Evolutionary conservation across 768 basidiomycete genomes (phyloP), one percentile per base, ranked within the genome.

Genomic region (Cantharellus cinnabarinus): DNA sequence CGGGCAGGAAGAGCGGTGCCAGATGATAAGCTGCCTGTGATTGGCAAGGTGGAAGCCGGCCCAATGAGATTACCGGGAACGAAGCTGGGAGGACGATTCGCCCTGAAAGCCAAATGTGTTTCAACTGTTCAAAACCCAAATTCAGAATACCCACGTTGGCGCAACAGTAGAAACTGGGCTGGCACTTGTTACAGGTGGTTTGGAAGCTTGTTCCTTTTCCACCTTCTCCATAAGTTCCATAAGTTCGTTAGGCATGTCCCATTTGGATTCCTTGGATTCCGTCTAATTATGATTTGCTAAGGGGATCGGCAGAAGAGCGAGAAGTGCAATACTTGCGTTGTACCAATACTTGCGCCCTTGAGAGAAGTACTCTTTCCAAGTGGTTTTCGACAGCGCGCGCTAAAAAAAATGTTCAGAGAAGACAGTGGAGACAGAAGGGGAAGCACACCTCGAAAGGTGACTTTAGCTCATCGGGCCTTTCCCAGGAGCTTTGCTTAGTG

Each of bases 381-480:
- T 79, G 7, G 93, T 95, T 69, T 89, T 76, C 40, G 78, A 81
- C 55, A 97, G 72, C n/a, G 90, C 90, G 66, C 82, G 80, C 86
- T 93, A 59, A 60, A 62, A 60, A 62, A 57, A 59, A 62, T 50
- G 59, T 63, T 62, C 57, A 63, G 57, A 41, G 44, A 29, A 10
- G 10, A 29, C 44, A 54, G 35, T 54, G 38, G 1, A 10, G 10
- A 1, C 38, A 54, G 52, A 10, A 37, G 7, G 10, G 44, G 1
- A 54, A 54, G 35, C 38, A 40, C 65, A 90, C 86, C 76, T 97
- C 94, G 63, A 91, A 89, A 2, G 90, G 85, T 0, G 87, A 82
- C 71, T 93, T 95, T 56, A 98, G 75, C 34, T 87, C 91, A 86
- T 93, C 88, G 61, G 95, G 95, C 68, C 98, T 99, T 71, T 97